Base-by-base conservation (phyloP, 257 asterid species). In the Schizonepeta tenuifolia region DNA sequence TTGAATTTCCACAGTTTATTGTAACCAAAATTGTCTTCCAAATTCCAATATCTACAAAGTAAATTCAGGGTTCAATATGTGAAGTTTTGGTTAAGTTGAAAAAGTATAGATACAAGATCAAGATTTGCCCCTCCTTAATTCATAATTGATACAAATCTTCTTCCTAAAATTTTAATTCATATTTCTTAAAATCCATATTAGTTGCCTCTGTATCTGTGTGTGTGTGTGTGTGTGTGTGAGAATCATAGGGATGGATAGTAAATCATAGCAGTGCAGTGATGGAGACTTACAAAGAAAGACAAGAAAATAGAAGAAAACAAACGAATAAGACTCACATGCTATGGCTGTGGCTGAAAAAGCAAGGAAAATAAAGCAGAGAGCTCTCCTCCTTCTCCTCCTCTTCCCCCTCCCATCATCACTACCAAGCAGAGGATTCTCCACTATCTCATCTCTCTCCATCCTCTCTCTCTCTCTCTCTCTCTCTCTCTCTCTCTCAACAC, bases 251-350 rank as follows among this genome's bases (percentile, higher is more conserved):
- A n/a, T n/a, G n/a, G n/a, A n/a, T n/a, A 43, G 40, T 17, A 35
- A 46, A 41, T 20, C 57, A 65, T 43, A 24, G 46, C 1, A 35
- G 9, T 5, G 1, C 6, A 7, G 40, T 36, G 9, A 6, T 36
- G 40, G 38, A 0, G 7, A 36, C 1, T 36, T 36, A 8, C 1
- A 56, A 24, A 49, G 1, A 44, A 13, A 20, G 9, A 21, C 21
- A 55, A 15, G 59, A 54, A 54, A 47, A 14, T 11, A 6, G n/a
- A 49, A 21, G 24, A 26, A 53, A 21, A 38, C 26, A 17, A 21
- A 56, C 22, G 38, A 3, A 47, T 7, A 7, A 40, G 65, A 75
- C 88, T 83, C 78, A 86, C 90, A 83, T 40, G 85, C 49, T 60
- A 75, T 56, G 71, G 82, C 73, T 35, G 69, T 11, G 74, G 80